Evolutionary conservation across 2,329 filamentous ascomycete species (phyloP), one percentile per base, ranked within the genome.

Genomic region (Berkeleyomyces rouxiae): DNA sequence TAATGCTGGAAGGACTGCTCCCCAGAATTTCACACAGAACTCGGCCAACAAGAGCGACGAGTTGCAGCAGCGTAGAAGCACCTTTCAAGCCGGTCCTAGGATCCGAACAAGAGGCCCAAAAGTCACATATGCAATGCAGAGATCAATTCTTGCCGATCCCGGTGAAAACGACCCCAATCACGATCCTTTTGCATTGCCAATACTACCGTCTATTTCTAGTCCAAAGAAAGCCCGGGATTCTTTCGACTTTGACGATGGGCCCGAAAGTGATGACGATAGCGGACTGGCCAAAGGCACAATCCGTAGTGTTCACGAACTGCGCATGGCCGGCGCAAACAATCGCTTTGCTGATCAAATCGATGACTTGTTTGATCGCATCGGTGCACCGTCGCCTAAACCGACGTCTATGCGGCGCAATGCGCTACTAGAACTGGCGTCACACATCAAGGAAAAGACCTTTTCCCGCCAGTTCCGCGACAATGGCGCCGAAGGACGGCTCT

Each of bases 391-490:
- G 36, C 67, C 69, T 11, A 74, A 76, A 43, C 70, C 77, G 5
- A 74, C 75, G 3, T 81, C 81, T 0, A 74, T 81, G 68, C 75
- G 83, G 66, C 76, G 83, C 61, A 78, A 79, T 61, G 82, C 81
- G 1, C 72, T 86, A 49, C 72, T 85, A 3, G 83, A 86, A 66
- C 70, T 86, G 49, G 79, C 79, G 1, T 76, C 78, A 53, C 83
- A 82, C 67, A 75, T 85, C 49, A 78, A 79, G 58, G 76, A 85
- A 59, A 83, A 84, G 68, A 76, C 76, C 0, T 90, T 88, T 67
- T 75, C 82, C 37, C 77, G 78, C 16, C 84, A 87, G 65, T 90
- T 96, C 68, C 79, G 87, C 23, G 85, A 90, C 65, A 85, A 89
- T 67, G 82, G 83, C 5, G 82, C 87, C 63, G 87, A 89, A 65